Evolutionary conservation across 2,329 filamentous ascomycete genomes (phyloP), one percentile per base, ranked within the genome.

Genomic region (Phyllosticta capitalensis): DNA sequence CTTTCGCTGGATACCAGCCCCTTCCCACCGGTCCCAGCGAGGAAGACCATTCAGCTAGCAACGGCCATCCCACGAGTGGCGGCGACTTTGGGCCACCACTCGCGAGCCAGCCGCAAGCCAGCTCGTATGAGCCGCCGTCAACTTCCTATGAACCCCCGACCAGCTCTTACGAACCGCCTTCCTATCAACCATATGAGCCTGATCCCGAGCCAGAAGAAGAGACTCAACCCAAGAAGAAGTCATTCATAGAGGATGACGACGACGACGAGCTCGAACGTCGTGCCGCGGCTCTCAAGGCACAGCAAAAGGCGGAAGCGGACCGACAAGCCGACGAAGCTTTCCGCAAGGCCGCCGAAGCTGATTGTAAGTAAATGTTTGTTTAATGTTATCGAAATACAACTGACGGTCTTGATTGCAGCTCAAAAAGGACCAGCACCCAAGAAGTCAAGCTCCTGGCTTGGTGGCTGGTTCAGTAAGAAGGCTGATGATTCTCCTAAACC

Each of bases 291-390:
- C 72, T 81, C 56, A 80, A 77, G 63, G 81, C 78, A 26, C 87
- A 88, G 70, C 81, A 87, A 70, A 72, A 71, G 59, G 68, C 70
- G 5, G 68, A 72, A 7, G 75, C 75, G 67, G 89, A 95, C 67
- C 81, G 83, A 22, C 88, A 90, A 71, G 91, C 92, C 54, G 87
- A 90, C 60, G 92, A 95, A 67, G 85, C 90, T 71, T 90, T 96
- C 78, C 83, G 85, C 59, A 90, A 87, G 71, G 90, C 89, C 24
- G 92, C 90, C 0, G 91, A 84, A 75, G 81, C 79, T 61, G 83
- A 86, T 72, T 83, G 78, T 80, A 76, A 69, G 75, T 65, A 9
- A 9, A 14, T 52, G 50, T 21, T 6, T 10, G 10, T 19, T 45
- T 1, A 38, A 5, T 14, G 26, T 20, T 21, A 1, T 12, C 12